Evolutionary conservation across 331 rosid species (phyloP), one percentile per base, ranked within the genome.

Genomic region (Prunus yedoensis): DNA sequence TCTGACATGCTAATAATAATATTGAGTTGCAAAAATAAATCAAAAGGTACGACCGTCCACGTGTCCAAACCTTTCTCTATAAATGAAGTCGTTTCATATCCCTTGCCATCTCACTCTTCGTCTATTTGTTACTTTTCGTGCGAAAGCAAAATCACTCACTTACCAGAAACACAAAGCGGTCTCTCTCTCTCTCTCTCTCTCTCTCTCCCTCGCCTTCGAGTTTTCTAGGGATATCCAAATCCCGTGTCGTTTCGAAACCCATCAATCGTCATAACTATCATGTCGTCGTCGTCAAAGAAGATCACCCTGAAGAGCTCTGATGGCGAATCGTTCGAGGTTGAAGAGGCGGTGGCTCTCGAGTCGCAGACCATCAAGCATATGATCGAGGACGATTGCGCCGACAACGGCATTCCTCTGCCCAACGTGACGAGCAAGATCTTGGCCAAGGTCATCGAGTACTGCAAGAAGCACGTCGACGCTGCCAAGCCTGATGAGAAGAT

Each of bases 371-470:
- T 89, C 73, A 89, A 86, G 75, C 95, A 89, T 66, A 85, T 89
- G 97, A 84, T 88, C 66, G 97, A 91, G 50, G 98, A 93, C 74
- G 89, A 82, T 6, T 85, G 93, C 68, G 97, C 86, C 60, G 93
- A 87, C 77, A 82, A 78, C 67, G 93, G 88, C 6, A 88, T 91
- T 70, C 98, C 98, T 61, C 78, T 93, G 0, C 96, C 96, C 0
- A 93, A 93, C 75, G 96, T 93, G 1, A 89, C 88, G 16, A 87
- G 98, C 85, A 86, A 89, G 85, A 87, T 89, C 87, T 61, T 93
- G 30, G 93, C 93, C 3, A 91, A 89, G 88, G 96, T 93, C 2
- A 84, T 91, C 83, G 93, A 93, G 73, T 93, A 89, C 83, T 85
- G 94, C 60, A 90, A 81, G 80, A 88, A 83, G 66, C 96, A 93